phyloP scores from a whole-genome alignment of 148 eudicot genomes.

The Rhododendron williamsianum region DNA sequence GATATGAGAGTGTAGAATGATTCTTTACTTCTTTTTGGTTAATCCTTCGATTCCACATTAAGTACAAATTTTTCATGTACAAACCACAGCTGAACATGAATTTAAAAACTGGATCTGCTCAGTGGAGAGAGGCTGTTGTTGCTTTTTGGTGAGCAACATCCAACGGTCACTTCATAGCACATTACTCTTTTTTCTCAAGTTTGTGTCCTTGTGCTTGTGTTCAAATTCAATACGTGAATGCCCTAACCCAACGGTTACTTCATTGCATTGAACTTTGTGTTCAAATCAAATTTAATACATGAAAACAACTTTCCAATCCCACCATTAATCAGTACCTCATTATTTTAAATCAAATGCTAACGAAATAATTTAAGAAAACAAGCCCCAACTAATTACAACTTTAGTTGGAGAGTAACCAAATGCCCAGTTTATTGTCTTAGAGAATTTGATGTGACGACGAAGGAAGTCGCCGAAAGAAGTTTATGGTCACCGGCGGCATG shows the following conservation, averaged over 20 bases:
- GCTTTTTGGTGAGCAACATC: not conserved
- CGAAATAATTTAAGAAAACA: not conserved
- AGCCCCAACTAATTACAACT: not conserved
- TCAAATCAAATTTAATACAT: not conserved
- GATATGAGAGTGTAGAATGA: not conserved
- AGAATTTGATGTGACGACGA: constrained; percentile 73
- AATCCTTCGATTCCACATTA: not conserved
- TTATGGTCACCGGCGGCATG: constrained; percentile 69
- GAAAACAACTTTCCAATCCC: not conserved
- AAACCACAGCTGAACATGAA: not conserved
- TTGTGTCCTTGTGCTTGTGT: not conserved
- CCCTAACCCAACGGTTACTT: not conserved
- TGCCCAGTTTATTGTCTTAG: not conserved
- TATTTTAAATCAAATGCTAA: not conserved
- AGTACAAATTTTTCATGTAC: not conserved
- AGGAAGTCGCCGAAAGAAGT: constrained; percentile 81
- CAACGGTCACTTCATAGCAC: not conserved
- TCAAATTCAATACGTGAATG: not conserved
- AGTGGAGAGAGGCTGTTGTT: not conserved
- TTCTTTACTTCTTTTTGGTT: not conserved
- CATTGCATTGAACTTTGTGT: not conserved
- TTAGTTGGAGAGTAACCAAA: not conserved
- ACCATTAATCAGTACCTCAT: not conserved
- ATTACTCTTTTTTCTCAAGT: not conserved
- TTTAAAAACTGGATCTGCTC: not conserved